Percentiles rank a stretch among this genome's conserved stretches.
These are phyloP conservation scores for Cicer judaicum DNA, from an alignment of 306 rosid species.

Conservation along the genomic window DNA sequence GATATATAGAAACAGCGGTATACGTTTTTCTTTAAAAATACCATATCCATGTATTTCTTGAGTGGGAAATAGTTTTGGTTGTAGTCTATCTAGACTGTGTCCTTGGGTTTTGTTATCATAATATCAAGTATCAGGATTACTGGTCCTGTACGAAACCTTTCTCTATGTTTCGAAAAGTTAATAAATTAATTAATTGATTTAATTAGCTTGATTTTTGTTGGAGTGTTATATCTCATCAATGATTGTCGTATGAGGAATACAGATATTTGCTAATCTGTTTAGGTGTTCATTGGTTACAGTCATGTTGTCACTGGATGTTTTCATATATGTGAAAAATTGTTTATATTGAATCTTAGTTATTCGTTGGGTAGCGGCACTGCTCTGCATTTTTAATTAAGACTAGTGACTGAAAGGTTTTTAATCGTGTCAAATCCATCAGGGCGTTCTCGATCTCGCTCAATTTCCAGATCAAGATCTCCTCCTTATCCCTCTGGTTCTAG, in stretches of 20 bases:
- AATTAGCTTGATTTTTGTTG: slow-evolving; percentile 17
- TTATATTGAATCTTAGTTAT: background rate
- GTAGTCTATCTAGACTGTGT: background rate
- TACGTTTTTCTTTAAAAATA: background rate
- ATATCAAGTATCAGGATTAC: slow-evolving; percentile 6
- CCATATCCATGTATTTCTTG: background rate
- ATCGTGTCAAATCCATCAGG: slow-evolving; percentile 54
- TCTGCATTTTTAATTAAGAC: slow-evolving; percentile 21
- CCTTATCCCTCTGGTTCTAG: slow-evolving; percentile 79
- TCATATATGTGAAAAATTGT: slow-evolving; percentile 13
- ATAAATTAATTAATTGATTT: background rate
- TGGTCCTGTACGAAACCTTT: background rate
- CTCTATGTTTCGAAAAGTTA: background rate
- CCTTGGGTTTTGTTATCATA: background rate
- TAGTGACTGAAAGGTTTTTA: slow-evolving; percentile 12
- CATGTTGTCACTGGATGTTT: background rate
- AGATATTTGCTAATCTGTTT: too few species aligned
- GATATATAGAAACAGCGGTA: background rate
- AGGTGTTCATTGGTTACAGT: too few species aligned
- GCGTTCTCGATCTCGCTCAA: slow-evolving; percentile 88
- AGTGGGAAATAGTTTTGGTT: background rate
- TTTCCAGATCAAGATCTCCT: slow-evolving; percentile 79
- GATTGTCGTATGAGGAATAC: slow-evolving; percentile 24
- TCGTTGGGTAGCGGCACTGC: slow-evolving; percentile 2
- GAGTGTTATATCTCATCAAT: slow-evolving; percentile 14